These are phyloP conservation scores for Brachypodium distachyon DNA, from an alignment of 202 grass and related monocot genomes.

Conservation along the genomic window DNA sequence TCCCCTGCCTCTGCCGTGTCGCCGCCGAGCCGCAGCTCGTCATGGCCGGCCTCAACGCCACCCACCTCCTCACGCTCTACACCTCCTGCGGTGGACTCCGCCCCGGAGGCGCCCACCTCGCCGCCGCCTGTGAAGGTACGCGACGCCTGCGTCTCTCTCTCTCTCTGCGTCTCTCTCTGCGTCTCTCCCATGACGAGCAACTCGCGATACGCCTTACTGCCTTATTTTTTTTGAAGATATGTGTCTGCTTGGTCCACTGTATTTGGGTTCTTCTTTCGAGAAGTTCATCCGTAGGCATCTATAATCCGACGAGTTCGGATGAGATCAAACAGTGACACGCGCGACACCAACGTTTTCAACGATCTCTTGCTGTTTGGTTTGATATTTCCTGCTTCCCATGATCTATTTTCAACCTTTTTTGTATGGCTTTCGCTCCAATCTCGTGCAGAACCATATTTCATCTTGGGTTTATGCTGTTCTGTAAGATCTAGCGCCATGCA, in stretches of 20 bases:
- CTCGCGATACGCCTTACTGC: no score
- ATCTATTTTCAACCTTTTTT: neutral
- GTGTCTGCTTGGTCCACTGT: no score
- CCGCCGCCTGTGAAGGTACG: constrained; percentile 33
- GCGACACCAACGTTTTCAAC: no score
- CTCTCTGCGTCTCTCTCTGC: neutral
- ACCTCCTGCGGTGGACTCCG: constrained; percentile 32
- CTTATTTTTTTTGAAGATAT: no score
- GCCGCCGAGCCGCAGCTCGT: constrained; percentile 31
- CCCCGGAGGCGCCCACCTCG: constrained; percentile 26
- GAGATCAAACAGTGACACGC: no score
- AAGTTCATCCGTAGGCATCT: no score
- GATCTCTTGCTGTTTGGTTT: neutral
- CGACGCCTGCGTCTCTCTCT: neutral
- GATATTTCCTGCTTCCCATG: neutral
- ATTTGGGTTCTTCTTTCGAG: no score
- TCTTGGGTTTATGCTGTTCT: neutral
- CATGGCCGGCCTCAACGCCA: constrained; percentile 44
- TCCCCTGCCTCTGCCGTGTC: constrained; percentile 54
- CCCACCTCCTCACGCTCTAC: constrained; percentile 48
- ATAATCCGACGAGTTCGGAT: no score
- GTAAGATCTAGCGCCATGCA: neutral
- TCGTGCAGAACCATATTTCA: neutral
- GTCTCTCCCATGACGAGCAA: no score
- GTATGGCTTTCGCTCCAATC: neutral